Evolutionary conservation across 106 monocot species (phyloP), one percentile per base, ranked within the genome.

Genomic region (Platanthera guangdongensis): DNA sequence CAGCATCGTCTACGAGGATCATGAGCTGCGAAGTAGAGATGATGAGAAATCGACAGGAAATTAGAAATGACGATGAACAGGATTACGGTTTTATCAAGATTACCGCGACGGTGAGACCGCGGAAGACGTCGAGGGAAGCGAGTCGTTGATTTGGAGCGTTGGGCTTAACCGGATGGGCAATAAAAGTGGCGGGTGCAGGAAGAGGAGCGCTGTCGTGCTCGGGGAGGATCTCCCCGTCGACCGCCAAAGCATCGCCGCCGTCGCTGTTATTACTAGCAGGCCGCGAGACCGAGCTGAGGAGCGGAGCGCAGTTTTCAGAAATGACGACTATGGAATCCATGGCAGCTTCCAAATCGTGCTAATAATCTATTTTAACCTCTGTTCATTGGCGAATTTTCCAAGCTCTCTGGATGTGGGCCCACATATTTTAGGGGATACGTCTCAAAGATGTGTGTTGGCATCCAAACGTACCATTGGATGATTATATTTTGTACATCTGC

Each of bases 1-100:
- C 96, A 5, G 96, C 93, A 57, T 91, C 90, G 70, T 91, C 96
- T 71, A 91, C 96, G 13, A 96, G 85, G 49, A 96, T 93, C 96
- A 96, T 93, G 52, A 96, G 75, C 96, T 96, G 85, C 53, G 67
- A 49, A 67, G 68, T 46, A 55, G 22, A 28, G 74, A 53, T 3
- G 48, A 71, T 47, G 49, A 6, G 16, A 52, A 28, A 21, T 21
- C 50, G 15, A 45, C 48, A 13, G 60, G 46, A 78, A 6, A 39
- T 9, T 39, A 74, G 68, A 28, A 46, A 68, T 19, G 46, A 67
- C 18, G 9, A 12, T 0, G 28, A 63, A 28, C 59, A 48, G 1
- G 8, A 12, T 11, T 47, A 51, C 21, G 6, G 21, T 74, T 63
- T 50, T 51, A 67, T 7, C 15, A 65, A 8, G 6, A 55, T 54